Conservation (phyloP, 352 stramenopile species). For the Bremia lactucae region DNA sequence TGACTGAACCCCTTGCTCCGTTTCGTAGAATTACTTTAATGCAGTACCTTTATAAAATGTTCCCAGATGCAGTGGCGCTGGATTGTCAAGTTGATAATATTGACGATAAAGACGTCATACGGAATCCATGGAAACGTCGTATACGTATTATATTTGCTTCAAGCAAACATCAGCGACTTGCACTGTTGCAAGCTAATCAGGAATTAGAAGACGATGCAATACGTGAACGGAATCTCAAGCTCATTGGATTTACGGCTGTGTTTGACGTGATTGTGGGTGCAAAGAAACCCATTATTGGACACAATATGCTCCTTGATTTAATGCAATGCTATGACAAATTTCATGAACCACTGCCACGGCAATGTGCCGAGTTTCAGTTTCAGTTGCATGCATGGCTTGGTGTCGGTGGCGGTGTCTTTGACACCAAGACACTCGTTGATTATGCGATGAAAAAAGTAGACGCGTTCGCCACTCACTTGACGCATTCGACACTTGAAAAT, state of each 20-base stretch:
- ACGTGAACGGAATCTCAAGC: slow-evolving; percentile 36
- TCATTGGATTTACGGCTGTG: slow-evolving; percentile 60
- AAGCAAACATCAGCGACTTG: slow-evolving; percentile 15
- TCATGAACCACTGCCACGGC: slow-evolving; percentile 37
- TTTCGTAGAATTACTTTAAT: slow-evolving; percentile 55
- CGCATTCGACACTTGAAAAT: slow-evolving; percentile 53
- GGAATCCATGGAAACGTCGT: slow-evolving; percentile 49
- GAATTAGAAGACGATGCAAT: slow-evolving; percentile 22
- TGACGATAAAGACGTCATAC: slow-evolving; percentile 23
- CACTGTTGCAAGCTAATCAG: slow-evolving; percentile 23
- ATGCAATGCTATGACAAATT: slow-evolving; percentile 80
- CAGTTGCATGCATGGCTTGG: slow-evolving; percentile 45
- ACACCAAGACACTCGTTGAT: slow-evolving; percentile 66
- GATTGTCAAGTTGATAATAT: slow-evolving; percentile 64
- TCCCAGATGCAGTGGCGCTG: slow-evolving; percentile 32
- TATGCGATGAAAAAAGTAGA: slow-evolving; percentile 56
- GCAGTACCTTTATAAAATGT: slow-evolving; percentile 31
- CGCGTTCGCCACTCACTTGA: slow-evolving; percentile 40
- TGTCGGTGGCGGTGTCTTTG: slow-evolving; percentile 33
- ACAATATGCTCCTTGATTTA: slow-evolving; percentile 75
- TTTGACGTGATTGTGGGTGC: slow-evolving; percentile 38
- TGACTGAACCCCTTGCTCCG: slow-evolving; percentile 49
- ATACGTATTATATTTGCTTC: slow-evolving; percentile 35
- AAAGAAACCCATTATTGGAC: slow-evolving; percentile 47
- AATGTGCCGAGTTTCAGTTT: slow-evolving; percentile 47